phyloP scores from a whole-genome alignment of 2,329 filamentous ascomycete genomes.

The Aureobasidium zeae region DNA sequence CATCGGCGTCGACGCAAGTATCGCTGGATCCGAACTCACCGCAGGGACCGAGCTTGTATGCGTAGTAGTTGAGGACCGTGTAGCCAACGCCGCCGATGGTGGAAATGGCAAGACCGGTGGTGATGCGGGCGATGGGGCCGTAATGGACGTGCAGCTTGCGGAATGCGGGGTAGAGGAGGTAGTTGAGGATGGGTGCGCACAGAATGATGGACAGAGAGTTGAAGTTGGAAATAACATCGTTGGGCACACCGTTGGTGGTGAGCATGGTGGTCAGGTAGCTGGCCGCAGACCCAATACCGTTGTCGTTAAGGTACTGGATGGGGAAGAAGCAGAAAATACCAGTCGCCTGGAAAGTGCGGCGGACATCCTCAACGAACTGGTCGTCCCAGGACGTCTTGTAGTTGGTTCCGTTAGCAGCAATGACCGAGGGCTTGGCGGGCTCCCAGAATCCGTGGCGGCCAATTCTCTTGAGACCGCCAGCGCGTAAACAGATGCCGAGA shows the following conservation, averaged over 20 bases:
- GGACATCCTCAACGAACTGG: conserved; percentile 60
- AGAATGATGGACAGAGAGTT: conserved; percentile 38
- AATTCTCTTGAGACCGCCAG: conserved; percentile 20
- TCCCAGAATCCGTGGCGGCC: conserved; percentile 21
- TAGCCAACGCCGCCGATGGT: conserved; percentile 35
- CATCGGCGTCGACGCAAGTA: conserved; percentile 28
- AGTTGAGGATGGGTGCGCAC: conserved; percentile 36
- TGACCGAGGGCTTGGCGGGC: conserved; percentile 23
- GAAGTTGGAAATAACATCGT: conserved; percentile 40
- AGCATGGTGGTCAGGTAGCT: conserved; percentile 23
- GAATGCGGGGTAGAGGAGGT: conserved; percentile 36
- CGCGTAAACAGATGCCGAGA: conserved; percentile 19
- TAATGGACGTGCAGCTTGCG: conserved; percentile 33
- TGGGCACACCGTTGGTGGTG: conserved; percentile 32
- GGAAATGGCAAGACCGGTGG: conserved; percentile 41
- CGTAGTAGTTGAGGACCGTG: conserved; percentile 36
- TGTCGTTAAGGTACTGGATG: conserved; percentile 32
- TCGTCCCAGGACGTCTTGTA: conserved; percentile 48
- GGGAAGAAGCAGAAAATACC: conserved; percentile 52
- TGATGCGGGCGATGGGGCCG: conserved; percentile 44
- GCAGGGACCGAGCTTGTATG: conserved; percentile 41
- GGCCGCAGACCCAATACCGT: conserved; percentile 25
- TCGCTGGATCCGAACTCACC: conserved; percentile 32
- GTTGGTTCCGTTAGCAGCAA: conserved; percentile 20
- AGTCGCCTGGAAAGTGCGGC: conserved; percentile 55